A percentile compares a stretch with the other conserved stretches of the same genome.
Conservation (phyloP, 2,329 filamentous ascomycete species). For the Xylariales sp. region DNA sequence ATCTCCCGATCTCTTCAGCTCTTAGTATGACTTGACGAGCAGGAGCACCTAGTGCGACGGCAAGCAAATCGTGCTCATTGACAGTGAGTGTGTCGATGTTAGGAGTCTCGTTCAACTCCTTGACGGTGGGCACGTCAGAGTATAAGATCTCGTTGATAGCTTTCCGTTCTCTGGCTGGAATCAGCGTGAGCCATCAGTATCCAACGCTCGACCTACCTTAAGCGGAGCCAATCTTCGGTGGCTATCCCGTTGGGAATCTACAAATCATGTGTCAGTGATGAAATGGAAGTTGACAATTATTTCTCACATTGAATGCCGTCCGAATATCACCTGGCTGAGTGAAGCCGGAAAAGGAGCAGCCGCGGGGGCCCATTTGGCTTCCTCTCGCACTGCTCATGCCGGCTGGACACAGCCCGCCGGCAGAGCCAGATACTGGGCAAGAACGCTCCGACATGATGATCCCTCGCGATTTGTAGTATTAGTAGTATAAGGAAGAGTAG, state of each 20-base stretch:
- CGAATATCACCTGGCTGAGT: slow-evolving; percentile 30
- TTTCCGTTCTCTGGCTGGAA: slow-evolving; percentile 34
- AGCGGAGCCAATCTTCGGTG: slow-evolving; percentile 40
- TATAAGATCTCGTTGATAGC: slow-evolving; percentile 45
- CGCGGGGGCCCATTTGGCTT: slow-evolving; percentile 27
- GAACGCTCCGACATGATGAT: slow-evolving; percentile 18
- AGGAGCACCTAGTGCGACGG: slow-evolving; percentile 48
- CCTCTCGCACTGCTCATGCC: slow-evolving; percentile 22
- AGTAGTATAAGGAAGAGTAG: not conserved
- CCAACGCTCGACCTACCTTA: slow-evolving; percentile 25
- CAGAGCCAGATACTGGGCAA: slow-evolving; percentile 25
- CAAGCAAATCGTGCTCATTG: slow-evolving; percentile 43
- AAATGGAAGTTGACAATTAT: slow-evolving; percentile 2
- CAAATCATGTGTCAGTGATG: not conserved
- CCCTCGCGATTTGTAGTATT: not conserved
- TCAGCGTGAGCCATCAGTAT: slow-evolving; percentile 1
- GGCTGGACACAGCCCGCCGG: slow-evolving; percentile 21
- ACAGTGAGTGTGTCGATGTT: slow-evolving; percentile 45
- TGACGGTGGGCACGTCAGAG: slow-evolving; percentile 34
- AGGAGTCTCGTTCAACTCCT: slow-evolving; percentile 35
- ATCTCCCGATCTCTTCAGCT: slow-evolving; percentile 46
- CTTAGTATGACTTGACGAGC: slow-evolving; percentile 49
- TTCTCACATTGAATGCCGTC: slow-evolving; percentile 26
- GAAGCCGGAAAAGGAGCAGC: slow-evolving; percentile 31
- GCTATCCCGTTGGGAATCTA: slow-evolving; percentile 42